phyloP scores from a whole-genome alignment of 352 stramenopile species.

The Thraustotheca clavata region DNA sequence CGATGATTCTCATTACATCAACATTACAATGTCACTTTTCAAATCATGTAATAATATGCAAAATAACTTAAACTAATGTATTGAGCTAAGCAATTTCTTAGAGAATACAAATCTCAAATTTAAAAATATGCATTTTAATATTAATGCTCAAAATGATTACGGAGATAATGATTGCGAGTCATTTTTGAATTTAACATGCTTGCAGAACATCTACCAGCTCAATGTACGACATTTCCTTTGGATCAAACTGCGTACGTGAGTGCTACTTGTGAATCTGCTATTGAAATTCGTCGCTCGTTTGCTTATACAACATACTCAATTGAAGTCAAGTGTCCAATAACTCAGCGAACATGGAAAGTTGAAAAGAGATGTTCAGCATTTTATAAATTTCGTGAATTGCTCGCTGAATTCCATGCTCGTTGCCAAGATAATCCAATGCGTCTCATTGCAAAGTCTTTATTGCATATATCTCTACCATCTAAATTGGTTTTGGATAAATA shows the following conservation, averaged over 20 bases:
- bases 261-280: not conserved
- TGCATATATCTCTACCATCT: not conserved
- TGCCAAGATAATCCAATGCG: not conserved
- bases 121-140: too few relatives aligned
- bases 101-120: too few relatives aligned
- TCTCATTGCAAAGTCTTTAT: not conserved
- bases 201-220: not conserved
- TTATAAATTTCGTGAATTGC: not conserved
- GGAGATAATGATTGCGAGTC: too few relatives aligned
- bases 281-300: slow-evolving; percentile 2
- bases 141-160: too few relatives aligned
- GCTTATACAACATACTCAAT: not conserved
- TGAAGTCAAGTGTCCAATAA: not conserved
- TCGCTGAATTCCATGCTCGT: not conserved
- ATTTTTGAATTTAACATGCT: too few relatives aligned
- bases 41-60: too few relatives aligned
- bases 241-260: not conserved
- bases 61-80: too few relatives aligned
- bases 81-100: too few relatives aligned
- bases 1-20: too few relatives aligned
- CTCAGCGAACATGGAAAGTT: not conserved
- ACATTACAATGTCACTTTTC: too few relatives aligned
- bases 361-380: not conserved
- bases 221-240: not conserved
- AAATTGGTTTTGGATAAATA: slow-evolving; percentile 4